A percentile compares a stretch with the other conserved stretches of the same genome.
Conservation (phyloP, 2,329 filamentous ascomycete species). For the Phaeosphaeria sp. region DNA sequence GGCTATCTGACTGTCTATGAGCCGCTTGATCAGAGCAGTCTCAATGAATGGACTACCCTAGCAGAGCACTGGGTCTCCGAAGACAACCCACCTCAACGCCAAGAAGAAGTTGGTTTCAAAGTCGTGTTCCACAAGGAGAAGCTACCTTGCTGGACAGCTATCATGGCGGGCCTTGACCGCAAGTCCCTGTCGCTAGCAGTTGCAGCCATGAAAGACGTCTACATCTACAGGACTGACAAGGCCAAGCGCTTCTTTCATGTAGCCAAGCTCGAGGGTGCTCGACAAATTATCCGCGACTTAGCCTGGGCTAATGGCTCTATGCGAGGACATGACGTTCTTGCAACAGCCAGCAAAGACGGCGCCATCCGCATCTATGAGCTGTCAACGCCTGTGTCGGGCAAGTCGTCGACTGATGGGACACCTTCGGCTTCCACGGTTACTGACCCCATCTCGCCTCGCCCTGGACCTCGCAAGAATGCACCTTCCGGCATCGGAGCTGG, state of each 20-base stretch:
- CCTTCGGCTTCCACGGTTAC: conserved; percentile 29
- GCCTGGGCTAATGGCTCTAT: conserved; percentile 94
- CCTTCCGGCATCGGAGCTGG: conserved; percentile 63
- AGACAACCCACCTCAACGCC: conserved; percentile 68
- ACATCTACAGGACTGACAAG: conserved; percentile 79
- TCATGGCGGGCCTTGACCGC: conserved; percentile 80
- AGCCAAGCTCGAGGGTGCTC: conserved; percentile 75
- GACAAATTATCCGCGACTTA: conserved; percentile 81
- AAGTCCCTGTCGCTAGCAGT: conserved; percentile 84
- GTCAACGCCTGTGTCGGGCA: conserved; percentile 63
- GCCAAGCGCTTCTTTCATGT: conserved; percentile 85
- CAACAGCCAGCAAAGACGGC: conserved; percentile 92
- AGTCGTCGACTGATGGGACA: conserved; percentile 26
- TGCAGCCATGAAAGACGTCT: conserved; percentile 82
- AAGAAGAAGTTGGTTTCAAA: conserved; percentile 86
- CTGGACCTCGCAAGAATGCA: conserved; percentile 37
- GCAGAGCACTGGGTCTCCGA: conserved; percentile 79
- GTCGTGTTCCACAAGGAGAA: conserved; percentile 89
- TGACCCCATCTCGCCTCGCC: conserved; percentile 34
- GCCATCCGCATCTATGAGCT: conserved; percentile 87
- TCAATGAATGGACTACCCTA: conserved; percentile 76
- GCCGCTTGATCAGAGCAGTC: conserved; percentile 81
- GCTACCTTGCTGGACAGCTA: conserved; percentile 76
- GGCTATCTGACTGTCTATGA: conserved; percentile 82
- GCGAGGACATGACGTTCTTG: conserved; percentile 86